Base-by-base conservation (phyloP, 2,329 filamentous ascomycete genomes). In the Cladosporium sp. region DNA sequence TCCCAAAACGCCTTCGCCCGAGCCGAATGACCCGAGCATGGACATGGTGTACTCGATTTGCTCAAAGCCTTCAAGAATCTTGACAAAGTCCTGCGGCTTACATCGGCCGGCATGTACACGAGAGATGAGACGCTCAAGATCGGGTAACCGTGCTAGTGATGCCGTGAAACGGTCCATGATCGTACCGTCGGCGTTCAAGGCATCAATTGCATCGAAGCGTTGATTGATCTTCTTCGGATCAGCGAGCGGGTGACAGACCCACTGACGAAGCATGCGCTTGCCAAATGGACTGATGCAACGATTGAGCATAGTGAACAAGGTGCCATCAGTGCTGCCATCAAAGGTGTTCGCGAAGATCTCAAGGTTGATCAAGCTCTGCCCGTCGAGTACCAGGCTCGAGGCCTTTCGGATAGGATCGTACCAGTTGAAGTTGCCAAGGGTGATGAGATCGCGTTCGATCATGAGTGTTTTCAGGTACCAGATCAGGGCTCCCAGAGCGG, bases 301-400 rank as follows among this genome's bases (percentile, higher is more conserved):
- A 77, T 99, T 98, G 61, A 99, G 85, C 69, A 99, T 87, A 60
- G 86, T 86, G 78, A 98, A 99, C 1, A 99, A 80, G 0, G 95
- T 98, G 7, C 95, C 95, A 46, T 96, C 91, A 0, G 84, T 76
- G 16, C 92, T 88, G 8, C 93, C 94, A 74, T 97, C 94, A 70
- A 91, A 92, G 0, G 90, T 93, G 78, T 99, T 99, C 71, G 92
- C 86, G 71, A 99, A 99, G 5, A 99, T 87, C 76, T 99, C 95
- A n/a, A 99, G 88, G 74, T 99, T 99, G 82, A 96, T 96, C 71
- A 99, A 83, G 25, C 93, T 98, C 76, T 99, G 95, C 0, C 95
- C 95, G 72, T 99, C 95, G 1, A 99, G 85, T 11, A 99, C 90
- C 53, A 99, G 82, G 32, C 92, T 98, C 14, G 93, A 92, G 1